Evolutionary conservation across 495 filamentous ascomycete genomes (phyloP).

Genomic region (Penicillium desertorum): DNA sequence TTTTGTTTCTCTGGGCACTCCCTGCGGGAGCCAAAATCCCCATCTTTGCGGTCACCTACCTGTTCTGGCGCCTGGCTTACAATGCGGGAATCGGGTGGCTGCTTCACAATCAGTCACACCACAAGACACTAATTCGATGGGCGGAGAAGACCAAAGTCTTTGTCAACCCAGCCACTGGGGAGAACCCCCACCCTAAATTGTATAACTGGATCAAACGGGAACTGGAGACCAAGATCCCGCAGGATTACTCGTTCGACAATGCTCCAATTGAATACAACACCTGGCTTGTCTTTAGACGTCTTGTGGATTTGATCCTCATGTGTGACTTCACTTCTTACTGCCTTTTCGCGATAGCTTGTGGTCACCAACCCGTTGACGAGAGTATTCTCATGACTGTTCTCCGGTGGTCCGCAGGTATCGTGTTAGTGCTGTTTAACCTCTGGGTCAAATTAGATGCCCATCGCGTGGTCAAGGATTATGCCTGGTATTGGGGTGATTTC

Average conservation of each 20-base stretch:
- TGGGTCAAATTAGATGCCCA: constrained; percentile 99
- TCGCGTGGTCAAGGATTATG: constrained; percentile 98
- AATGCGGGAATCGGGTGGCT: constrained; percentile 93
- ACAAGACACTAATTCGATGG: constrained; percentile 83
- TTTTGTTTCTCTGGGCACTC: constrained; percentile 68
- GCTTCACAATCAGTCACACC: constrained; percentile 83
- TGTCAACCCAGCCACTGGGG: constrained; percentile 73
- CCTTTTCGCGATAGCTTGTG: constrained; percentile 90
- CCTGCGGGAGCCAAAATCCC: constrained; percentile 66
- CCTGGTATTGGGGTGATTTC: constrained; percentile 99
- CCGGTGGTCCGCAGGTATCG: constrained; percentile 79
- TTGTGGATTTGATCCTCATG: constrained; percentile 96
- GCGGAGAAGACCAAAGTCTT: constrained; percentile 82
- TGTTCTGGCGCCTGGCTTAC: constrained; percentile 91
- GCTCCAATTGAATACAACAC: constrained; percentile 98
- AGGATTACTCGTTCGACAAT: constrained; percentile 90
- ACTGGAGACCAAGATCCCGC: constrained; percentile 88
- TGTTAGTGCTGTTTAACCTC: constrained; percentile 88
- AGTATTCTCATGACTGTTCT: constrained; percentile 61
- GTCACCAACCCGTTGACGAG: constrained; percentile 69
- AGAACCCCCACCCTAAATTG: constrained; percentile 76
- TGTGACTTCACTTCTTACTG: constrained; percentile 97
- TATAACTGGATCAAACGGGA: constrained; percentile 83
- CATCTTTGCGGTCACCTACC: constrained; percentile 74
- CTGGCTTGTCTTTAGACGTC: constrained; percentile 91